Evolutionary conservation across 2,329 filamentous ascomycete species (phyloP).

Genomic region (Dactylonectria macrodidyma): DNA sequence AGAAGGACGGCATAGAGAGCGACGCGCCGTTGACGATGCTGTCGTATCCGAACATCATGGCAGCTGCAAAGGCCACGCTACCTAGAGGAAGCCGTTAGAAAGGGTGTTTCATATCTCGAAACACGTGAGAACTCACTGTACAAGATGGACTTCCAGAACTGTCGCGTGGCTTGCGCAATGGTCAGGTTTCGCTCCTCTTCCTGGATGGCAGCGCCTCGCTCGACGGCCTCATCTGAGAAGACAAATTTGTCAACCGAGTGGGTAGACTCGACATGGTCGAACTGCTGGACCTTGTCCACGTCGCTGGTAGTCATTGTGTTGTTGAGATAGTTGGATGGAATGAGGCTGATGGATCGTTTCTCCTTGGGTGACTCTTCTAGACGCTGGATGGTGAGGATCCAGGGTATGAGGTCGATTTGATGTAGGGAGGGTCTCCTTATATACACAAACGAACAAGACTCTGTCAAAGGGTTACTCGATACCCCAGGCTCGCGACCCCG

Average conservation of each 20-base stretch:
- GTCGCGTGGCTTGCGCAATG: constrained; percentile 2
- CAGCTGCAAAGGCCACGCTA: constrained; percentile 26
- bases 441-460: not conserved
- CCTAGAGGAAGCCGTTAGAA: constrained; percentile 3
- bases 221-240: constrained; percentile 21
- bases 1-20: constrained; percentile 24
- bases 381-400: not conserved
- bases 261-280: constrained; percentile 19
- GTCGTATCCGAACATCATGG: constrained; percentile 30
- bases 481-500: not conserved
- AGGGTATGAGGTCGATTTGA: not conserved
- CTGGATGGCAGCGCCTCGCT: constrained; percentile 20
- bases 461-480: not conserved
- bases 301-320: constrained; percentile 12
- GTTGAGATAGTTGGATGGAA: not conserved
- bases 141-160: constrained; percentile 19
- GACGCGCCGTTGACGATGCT: constrained; percentile 25
- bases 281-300: constrained; percentile 10
- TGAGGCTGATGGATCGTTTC: not conserved
- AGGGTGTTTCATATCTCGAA: not conserved
- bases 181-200: constrained; percentile 18
- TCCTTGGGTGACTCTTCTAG: not conserved
- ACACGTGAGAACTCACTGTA: constrained; percentile 16
- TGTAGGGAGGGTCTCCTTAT: not conserved
- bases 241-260: constrained; percentile 17